These are phyloP conservation scores for Neurospora terricola DNA, from an alignment of 495 filamentous ascomycete species.

Conservation along the genomic window DNA sequence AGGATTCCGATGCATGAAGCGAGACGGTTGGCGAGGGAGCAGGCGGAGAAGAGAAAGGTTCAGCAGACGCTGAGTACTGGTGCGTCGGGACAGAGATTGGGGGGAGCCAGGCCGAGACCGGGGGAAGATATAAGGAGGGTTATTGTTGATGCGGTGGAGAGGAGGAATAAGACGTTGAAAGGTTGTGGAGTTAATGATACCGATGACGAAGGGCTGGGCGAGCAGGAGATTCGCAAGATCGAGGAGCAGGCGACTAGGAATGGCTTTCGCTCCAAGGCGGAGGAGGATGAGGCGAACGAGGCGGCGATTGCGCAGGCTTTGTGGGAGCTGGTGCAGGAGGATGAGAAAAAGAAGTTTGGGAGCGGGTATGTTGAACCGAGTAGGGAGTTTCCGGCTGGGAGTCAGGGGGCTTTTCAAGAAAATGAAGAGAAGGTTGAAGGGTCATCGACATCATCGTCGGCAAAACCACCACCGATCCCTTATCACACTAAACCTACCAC, in stretches of 20 bases:
- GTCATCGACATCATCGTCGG: slow-evolving; percentile 9
- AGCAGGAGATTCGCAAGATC: slow-evolving; percentile 48
- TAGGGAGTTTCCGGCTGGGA: slow-evolving; percentile 49
- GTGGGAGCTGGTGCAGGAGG: slow-evolving; percentile 78
- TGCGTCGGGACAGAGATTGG: slow-evolving; percentile 65
- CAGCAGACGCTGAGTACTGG: slow-evolving; percentile 35
- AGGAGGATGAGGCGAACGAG: slow-evolving; percentile 86
- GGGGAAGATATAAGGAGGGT: slow-evolving; percentile 66
- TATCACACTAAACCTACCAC: slow-evolving; percentile 6
- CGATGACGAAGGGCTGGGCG: slow-evolving; percentile 53
- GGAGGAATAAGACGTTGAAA: slow-evolving; percentile 50
- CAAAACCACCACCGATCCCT: slow-evolving; percentile 17
- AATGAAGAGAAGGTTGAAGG: background rate
- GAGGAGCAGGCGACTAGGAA: slow-evolving; percentile 58
- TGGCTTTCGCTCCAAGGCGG: slow-evolving; percentile 73
- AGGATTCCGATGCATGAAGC: slow-evolving; percentile 63
- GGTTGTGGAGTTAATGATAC: slow-evolving; percentile 42
- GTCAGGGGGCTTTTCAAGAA: slow-evolving; percentile 20
- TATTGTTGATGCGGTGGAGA: slow-evolving; percentile 62
- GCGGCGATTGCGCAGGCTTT: slow-evolving; percentile 79
- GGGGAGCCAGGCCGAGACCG: slow-evolving; percentile 48
- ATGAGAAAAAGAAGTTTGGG: slow-evolving; percentile 57
- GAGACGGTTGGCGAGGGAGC: slow-evolving; percentile 59
- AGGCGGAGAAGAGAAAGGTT: slow-evolving; percentile 62
- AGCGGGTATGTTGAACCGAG: slow-evolving; percentile 55